Conservation (phyloP, 2,329 filamentous ascomycete genomes). For the Neoarthrinium moseri region DNA sequence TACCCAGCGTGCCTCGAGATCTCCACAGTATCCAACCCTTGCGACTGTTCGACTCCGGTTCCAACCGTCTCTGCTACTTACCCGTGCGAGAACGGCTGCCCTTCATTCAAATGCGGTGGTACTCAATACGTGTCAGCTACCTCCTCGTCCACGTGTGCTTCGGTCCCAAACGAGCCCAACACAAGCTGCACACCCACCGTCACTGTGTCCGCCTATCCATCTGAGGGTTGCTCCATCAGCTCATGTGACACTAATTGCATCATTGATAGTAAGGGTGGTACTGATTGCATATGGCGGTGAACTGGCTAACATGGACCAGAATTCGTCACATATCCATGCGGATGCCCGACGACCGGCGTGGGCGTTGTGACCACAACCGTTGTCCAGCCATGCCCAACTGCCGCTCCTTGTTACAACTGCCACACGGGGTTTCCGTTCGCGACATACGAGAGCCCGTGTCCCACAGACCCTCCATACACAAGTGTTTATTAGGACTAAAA, state of each 20-base stretch:
- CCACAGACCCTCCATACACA: too few relatives aligned
- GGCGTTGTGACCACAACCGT: not conserved
- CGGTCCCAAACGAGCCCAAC: not conserved
- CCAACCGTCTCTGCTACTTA: not conserved
- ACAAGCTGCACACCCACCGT: not conserved
- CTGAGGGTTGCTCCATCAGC: not conserved
- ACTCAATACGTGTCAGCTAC: not conserved
- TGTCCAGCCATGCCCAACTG: not conserved
- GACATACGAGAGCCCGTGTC: too few relatives aligned
- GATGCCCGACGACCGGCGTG: not conserved
- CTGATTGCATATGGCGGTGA: not conserved
- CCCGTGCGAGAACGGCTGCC: not conserved
- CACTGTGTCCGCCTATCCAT: not conserved
- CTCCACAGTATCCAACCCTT: not conserved
- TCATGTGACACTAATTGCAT: not conserved
- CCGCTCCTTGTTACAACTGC: not conserved
- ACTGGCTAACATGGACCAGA: not conserved
- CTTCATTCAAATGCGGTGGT: not conserved
- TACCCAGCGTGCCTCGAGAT: not conserved
- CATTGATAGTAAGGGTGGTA: not conserved
- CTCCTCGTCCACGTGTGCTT: too few relatives aligned
- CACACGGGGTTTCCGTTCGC: constrained; percentile 1
- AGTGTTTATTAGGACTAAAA: too few relatives aligned
- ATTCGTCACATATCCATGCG: not conserved
- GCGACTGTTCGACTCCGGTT: not conserved